Evolutionary conservation across 495 filamentous ascomycete species (phyloP).

Genomic region (Glutinoglossum americanum): DNA sequence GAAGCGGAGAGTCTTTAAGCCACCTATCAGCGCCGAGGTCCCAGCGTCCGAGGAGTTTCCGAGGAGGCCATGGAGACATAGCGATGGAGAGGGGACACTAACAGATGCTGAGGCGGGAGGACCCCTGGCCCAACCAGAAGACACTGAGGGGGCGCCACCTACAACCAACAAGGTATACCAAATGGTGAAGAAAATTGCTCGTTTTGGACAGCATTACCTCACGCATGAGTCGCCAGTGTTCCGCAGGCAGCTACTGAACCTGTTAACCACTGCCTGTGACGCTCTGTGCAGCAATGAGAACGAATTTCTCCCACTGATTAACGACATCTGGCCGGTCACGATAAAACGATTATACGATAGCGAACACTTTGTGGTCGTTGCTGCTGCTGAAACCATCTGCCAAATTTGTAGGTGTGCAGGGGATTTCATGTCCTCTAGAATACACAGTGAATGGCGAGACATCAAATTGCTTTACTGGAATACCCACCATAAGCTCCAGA

Average conservation of each 20-base stretch:
- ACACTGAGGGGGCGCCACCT: slow-evolving; percentile 16
- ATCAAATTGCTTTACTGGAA: slow-evolving; percentile 16
- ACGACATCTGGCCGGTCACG: slow-evolving; percentile 71
- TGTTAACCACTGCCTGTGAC: slow-evolving; percentile 55
- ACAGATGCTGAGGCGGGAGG: slow-evolving; percentile 5
- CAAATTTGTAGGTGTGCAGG: slow-evolving; percentile 44
- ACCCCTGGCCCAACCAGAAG: slow-evolving; percentile 16
- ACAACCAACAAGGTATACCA: slow-evolving; percentile 11
- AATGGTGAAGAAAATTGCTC: slow-evolving; percentile 2
- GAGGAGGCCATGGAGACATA: neutral
- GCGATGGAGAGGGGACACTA: neutral
- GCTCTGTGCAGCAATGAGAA: slow-evolving; percentile 50
- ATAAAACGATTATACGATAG: slow-evolving; percentile 47
- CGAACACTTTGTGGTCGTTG: slow-evolving; percentile 51
- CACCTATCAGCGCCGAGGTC: neutral
- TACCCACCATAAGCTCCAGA: neutral
- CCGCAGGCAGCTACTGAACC: slow-evolving; percentile 19
- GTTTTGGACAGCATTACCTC: slow-evolving; percentile 21
- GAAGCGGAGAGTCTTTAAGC: neutral
- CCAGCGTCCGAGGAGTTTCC: neutral
- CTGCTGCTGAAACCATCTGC: slow-evolving; percentile 42
- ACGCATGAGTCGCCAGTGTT: slow-evolving; percentile 18
- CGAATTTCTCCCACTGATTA: slow-evolving; percentile 68
- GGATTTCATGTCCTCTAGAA: slow-evolving; percentile 54
- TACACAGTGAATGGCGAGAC: slow-evolving; percentile 46